A percentile compares a stretch with the other conserved stretches of the same genome.
Conservation (phyloP, 1,284 basidiomycete genomes). For the Vanrija humicola region DNA sequence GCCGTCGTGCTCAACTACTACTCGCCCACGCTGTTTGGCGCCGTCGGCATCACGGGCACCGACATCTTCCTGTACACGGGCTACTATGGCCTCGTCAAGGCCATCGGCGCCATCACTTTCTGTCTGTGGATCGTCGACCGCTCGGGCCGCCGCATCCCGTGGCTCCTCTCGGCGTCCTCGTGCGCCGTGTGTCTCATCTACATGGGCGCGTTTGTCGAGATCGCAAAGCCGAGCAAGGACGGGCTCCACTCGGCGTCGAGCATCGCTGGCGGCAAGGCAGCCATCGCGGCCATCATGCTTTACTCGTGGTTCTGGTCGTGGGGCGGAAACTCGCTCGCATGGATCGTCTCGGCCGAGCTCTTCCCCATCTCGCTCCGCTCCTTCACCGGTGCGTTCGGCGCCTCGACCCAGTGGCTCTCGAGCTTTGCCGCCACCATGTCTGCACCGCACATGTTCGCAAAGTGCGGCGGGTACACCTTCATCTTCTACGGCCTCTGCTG, state of each 20-base stretch:
- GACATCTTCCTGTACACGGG: slow-evolving; percentile 44
- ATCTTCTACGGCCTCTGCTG: slow-evolving; percentile 37
- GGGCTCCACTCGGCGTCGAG: slow-evolving; percentile 14
- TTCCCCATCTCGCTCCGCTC: slow-evolving; percentile 31
- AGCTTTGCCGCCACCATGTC: slow-evolving; percentile 34
- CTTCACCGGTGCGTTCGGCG: slow-evolving; percentile 29
- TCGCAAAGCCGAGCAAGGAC: slow-evolving; percentile 15
- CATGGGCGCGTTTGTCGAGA: slow-evolving; percentile 27
- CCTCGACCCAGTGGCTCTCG: slow-evolving; percentile 28
- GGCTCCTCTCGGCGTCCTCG: slow-evolving; percentile 22
- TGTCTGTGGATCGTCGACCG: slow-evolving; percentile 35
- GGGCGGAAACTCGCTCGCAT: slow-evolving; percentile 29
- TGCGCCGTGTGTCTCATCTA: slow-evolving; percentile 27
- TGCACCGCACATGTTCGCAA: slow-evolving; percentile 25
- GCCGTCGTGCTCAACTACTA: slow-evolving; percentile 20
- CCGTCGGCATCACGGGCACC: slow-evolving; percentile 31
- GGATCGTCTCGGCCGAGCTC: slow-evolving; percentile 32
- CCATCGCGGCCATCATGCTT: slow-evolving; percentile 30
- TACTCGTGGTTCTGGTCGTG: slow-evolving; percentile 25
- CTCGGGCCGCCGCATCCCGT: slow-evolving; percentile 32
- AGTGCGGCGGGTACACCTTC: slow-evolving; percentile 26
- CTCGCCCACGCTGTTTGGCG: slow-evolving; percentile 30
- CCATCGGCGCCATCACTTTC: slow-evolving; percentile 25
- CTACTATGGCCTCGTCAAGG: slow-evolving; percentile 47
- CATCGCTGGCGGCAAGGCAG: slow-evolving; percentile 21